A percentile compares a stretch with the other conserved stretches of the same genome.
These are phyloP conservation scores for Pterocarpus santalinus DNA, from an alignment of 306 rosid species.

Conservation along the genomic window DNA sequence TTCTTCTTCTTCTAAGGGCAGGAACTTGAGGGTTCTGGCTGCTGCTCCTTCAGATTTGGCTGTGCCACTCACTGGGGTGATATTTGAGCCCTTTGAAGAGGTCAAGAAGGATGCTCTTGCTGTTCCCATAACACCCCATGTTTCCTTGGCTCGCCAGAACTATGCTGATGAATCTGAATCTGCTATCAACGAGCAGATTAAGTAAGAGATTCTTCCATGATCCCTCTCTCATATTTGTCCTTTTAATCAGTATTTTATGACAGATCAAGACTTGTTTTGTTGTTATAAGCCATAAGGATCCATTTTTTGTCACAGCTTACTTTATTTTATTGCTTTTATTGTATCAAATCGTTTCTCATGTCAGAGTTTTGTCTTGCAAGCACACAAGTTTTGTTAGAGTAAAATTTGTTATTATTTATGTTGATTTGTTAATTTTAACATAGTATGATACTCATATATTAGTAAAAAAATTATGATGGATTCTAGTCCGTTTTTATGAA, in stretches of 20 bases:
- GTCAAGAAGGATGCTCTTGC: conserved; percentile 49
- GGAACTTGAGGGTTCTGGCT: conserved; percentile 37
- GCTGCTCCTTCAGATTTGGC: conserved; percentile 42
- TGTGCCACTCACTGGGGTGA: conserved; percentile 34
- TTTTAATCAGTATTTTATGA: background rate
- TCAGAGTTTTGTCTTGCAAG: too few relatives aligned
- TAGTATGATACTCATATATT: background rate
- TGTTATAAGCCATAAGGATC: too few relatives aligned
- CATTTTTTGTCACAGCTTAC: too few relatives aligned
- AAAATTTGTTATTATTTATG: background rate
- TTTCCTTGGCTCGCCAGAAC: conserved; percentile 61
- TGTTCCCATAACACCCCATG: conserved; percentile 46
- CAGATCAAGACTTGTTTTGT: background rate
- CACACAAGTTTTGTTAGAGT: too few relatives aligned
- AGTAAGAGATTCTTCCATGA: conserved; percentile 31
- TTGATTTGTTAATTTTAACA: background rate
- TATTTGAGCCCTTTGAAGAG: conserved; percentile 64
- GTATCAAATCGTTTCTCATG: too few relatives aligned
- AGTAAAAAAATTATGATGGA: background rate
- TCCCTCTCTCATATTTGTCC: too few relatives aligned
- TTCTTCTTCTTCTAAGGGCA: background rate
- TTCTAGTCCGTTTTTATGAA: background rate
- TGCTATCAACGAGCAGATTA: conserved; percentile 60
- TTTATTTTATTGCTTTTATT: too few relatives aligned
- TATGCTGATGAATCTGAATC: conserved; percentile 53